A percentile compares a stretch with the other conserved stretches of the same genome.
phyloP scores from a whole-genome alignment of 2,329 filamentous ascomycete species.

The Talaromyces sp. region DNA sequence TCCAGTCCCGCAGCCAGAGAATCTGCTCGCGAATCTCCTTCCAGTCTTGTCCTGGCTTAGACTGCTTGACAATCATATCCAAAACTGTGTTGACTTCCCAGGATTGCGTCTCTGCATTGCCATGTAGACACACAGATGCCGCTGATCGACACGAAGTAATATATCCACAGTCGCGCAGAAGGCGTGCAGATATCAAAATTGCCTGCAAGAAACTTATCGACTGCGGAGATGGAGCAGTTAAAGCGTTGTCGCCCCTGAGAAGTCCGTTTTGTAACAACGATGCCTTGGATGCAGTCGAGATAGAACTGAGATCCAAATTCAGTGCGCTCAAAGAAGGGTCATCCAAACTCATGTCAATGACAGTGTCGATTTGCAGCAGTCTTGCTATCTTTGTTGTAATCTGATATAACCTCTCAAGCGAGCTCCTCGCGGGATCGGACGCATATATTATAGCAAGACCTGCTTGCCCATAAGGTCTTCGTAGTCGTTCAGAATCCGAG shows the following conservation, averaged over 20 bases:
- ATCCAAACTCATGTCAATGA: constrained; percentile 25
- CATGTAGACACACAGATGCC: constrained; percentile 53
- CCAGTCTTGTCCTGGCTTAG: constrained; percentile 50
- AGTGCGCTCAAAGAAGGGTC: constrained; percentile 29
- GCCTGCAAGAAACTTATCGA: constrained; percentile 42
- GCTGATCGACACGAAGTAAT: constrained; percentile 35
- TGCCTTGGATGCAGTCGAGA: constrained; percentile 38
- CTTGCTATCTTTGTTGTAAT: constrained; percentile 51
- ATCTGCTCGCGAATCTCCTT: constrained; percentile 48
- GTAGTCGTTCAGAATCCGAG: neutral
- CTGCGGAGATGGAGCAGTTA: constrained; percentile 40
- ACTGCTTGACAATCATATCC: constrained; percentile 43
- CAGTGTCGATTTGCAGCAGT: constrained; percentile 50
- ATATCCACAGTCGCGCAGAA: constrained; percentile 41
- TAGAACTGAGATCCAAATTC: constrained; percentile 28
- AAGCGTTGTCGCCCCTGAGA: constrained; percentile 36
- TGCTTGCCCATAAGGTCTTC: constrained; percentile 52
- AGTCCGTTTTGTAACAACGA: constrained; percentile 44
- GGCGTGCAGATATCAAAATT: constrained; percentile 40
- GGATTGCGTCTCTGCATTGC: constrained; percentile 52
- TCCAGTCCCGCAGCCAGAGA: constrained; percentile 62
- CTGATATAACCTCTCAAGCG: constrained; percentile 48
- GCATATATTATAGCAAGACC: constrained; percentile 60
- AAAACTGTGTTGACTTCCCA: constrained; percentile 54
- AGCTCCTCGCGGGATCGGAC: constrained; percentile 44